phyloP scores from a whole-genome alignment of 352 stramenopile species.

The Phytophthora pluvialis region DNA sequence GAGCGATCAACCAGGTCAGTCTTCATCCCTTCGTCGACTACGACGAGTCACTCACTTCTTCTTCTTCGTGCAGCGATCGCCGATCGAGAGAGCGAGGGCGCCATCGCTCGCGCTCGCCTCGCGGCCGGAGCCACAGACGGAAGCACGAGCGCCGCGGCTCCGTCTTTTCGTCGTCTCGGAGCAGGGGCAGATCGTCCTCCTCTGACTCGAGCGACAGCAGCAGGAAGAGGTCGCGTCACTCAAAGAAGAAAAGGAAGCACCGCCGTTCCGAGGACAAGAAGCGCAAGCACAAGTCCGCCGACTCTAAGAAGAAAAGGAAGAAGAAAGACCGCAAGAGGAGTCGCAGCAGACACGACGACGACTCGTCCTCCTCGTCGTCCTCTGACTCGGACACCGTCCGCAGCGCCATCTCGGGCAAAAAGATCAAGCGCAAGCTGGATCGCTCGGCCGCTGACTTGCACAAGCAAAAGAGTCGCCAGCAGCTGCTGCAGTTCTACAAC shows the following conservation, averaged over 20 bases:
- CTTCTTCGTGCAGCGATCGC: constrained; percentile 4
- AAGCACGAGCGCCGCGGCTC: constrained; percentile 34
- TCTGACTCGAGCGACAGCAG: constrained; percentile 31
- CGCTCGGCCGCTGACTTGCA: constrained; percentile 64
- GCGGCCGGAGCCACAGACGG: constrained; percentile 19
- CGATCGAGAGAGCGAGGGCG: constrained; percentile 20
- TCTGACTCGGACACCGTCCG: constrained; percentile 75
- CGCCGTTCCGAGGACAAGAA: constrained; percentile 46
- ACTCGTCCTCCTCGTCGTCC: constrained; percentile 49
- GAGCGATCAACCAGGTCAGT: constrained; percentile 18
- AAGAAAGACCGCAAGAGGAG: constrained; percentile 49
- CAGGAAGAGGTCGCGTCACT: constrained; percentile 24
- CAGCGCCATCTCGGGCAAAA: constrained; percentile 87
- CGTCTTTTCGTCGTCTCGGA: constrained; percentile 30
- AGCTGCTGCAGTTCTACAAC: constrained; percentile 90
- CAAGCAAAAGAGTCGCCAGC: constrained; percentile 74
- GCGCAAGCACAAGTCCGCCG: constrained; percentile 40
- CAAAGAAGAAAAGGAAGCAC: constrained; percentile 47
- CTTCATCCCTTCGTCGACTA: not conserved
- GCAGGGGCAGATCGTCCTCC: constrained; percentile 34
- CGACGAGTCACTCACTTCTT: not conserved
- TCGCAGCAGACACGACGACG: constrained; percentile 25
- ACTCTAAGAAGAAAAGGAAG: constrained; percentile 42
- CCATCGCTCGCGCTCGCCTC: constrained; percentile 23
- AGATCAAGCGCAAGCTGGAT: constrained; percentile 85